Evolutionary conservation across 352 stramenopile species (phyloP).

Genomic region (Plasmopara halstedii): DNA sequence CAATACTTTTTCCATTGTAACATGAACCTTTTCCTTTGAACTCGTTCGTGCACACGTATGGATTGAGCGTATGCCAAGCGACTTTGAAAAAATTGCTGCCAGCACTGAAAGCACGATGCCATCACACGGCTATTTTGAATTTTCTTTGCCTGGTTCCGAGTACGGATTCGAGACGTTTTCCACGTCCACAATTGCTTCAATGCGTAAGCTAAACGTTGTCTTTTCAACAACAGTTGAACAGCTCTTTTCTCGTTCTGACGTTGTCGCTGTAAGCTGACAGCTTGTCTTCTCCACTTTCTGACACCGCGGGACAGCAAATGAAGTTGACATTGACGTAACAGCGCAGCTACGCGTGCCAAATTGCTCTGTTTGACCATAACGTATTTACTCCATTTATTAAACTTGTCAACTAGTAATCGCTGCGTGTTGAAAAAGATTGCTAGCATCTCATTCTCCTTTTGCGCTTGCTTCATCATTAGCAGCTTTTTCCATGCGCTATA

Average conservation of each 20-base stretch:
- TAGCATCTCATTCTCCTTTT: conserved; percentile 2
- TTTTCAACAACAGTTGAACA: conserved; percentile 4
- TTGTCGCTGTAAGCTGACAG: conserved; percentile 1
- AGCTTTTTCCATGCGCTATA: conserved; percentile 15
- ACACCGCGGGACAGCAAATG: conserved; percentile 10
- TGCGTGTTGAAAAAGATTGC: conserved; percentile 9
- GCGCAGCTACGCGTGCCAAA: neutral
- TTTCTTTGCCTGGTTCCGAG: conserved; percentile 1
- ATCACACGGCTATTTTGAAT: neutral
- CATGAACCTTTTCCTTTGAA: conserved; percentile 21
- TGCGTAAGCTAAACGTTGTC: conserved; percentile 2
- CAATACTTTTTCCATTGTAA: conserved; percentile 25
- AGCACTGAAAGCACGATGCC: conserved; percentile 11
- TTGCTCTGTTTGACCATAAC: conserved; percentile 1
- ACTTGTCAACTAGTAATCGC: conserved; percentile 3
- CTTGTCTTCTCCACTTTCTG: conserved; percentile 11
- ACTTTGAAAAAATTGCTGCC: conserved; percentile 21
- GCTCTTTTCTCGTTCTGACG: neutral
- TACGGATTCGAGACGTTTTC: conserved; percentile 1
- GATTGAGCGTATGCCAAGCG: conserved; percentile 18
- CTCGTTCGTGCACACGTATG: conserved; percentile 16
- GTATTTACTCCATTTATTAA: conserved; percentile 9
- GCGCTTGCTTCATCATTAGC: neutral
- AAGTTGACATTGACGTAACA: neutral
- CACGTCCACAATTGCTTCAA: conserved; percentile 6